Evolutionary conservation across 2,329 filamentous ascomycete species (phyloP).

Genomic region (Akanthomyces lecanii): DNA sequence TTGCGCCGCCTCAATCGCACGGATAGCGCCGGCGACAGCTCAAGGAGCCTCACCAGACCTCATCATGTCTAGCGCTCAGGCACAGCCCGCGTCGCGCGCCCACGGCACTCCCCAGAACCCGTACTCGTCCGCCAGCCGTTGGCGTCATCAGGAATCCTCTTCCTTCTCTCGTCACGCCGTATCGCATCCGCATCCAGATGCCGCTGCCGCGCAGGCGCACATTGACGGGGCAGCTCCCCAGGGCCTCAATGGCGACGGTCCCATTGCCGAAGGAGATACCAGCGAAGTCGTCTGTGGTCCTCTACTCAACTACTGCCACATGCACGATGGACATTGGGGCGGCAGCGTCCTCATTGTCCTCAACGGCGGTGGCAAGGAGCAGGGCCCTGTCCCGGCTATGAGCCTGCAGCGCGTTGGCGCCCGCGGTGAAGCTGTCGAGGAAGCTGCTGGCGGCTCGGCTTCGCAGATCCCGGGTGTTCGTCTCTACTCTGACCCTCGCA

Average conservation of each 20-base stretch:
- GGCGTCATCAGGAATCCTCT: constrained; percentile 61
- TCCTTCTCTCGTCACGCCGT: constrained; percentile 49
- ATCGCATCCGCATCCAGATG: constrained; percentile 45
- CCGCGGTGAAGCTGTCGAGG: constrained; percentile 26
- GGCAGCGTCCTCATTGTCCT: constrained; percentile 84
- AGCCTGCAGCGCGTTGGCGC: constrained; percentile 43
- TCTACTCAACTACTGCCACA: constrained; percentile 72
- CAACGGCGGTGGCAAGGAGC: constrained; percentile 60
- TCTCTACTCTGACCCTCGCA: constrained; percentile 60
- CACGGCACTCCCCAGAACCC: constrained; percentile 37
- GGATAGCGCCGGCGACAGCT: not conserved
- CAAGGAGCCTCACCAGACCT: not conserved
- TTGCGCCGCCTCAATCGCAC: not conserved
- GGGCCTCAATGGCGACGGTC: constrained; percentile 18
- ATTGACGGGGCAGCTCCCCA: constrained; percentile 23
- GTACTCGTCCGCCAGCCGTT: constrained; percentile 52
- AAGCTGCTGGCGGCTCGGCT: not conserved
- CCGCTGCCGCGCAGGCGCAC: constrained; percentile 35
- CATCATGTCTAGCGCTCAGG: not conserved
- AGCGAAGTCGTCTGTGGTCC: constrained; percentile 67
- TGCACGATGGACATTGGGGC: constrained; percentile 70
- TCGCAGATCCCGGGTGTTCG: constrained; percentile 45
- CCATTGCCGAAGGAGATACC: constrained; percentile 35
- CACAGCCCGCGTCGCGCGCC: not conserved
- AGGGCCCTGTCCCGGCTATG: constrained; percentile 56